A percentile compares a stretch with the other conserved stretches of the same genome.
Conservation (phyloP, 2,329 filamentous ascomycete genomes). For the Clarireedia monteithiana region DNA sequence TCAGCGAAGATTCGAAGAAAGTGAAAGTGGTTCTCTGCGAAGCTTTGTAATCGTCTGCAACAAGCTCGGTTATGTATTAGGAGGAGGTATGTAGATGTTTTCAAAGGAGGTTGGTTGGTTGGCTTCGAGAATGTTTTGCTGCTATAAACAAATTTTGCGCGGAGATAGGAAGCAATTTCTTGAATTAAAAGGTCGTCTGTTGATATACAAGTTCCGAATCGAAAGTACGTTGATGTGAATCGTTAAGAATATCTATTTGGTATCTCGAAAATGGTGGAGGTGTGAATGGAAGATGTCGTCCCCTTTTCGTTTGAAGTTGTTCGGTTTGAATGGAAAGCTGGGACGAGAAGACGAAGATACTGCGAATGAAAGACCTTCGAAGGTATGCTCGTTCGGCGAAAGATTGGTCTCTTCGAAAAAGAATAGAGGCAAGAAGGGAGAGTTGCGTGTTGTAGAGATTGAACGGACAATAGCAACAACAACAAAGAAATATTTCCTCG, state of each 20-base stretch:
- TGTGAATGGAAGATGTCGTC: not conserved
- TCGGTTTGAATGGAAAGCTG: not conserved
- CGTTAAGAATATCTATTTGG: not conserved
- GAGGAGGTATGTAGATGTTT: conserved; percentile 10
- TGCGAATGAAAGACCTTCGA: too few relatives aligned
- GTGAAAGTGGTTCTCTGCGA: not conserved
- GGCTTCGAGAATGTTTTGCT: conserved; percentile 9
- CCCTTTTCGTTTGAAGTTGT: not conserved
- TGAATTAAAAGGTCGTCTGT: conserved; percentile 4
- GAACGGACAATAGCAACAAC: conserved; percentile 9
- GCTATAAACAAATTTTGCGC: conserved; percentile 8
- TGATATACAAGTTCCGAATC: conserved; percentile 9
- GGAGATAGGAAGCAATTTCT: not conserved
- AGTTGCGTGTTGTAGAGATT: not conserved
- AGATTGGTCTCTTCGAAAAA: not conserved
- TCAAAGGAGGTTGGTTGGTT: conserved; percentile 4
- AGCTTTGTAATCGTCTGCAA: not conserved
- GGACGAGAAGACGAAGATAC: too few relatives aligned
- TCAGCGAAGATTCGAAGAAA: not conserved
- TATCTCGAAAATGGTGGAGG: not conserved
- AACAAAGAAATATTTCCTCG: conserved; percentile 8
- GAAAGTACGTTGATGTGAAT: conserved; percentile 7
- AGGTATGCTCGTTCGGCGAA: too few relatives aligned
- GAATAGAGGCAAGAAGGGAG: not conserved
- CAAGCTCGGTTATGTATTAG: conserved; percentile 4